These are phyloP conservation scores for Agarophyton chilense DNA, from an alignment of 23 red algal genomes.

Conservation along the genomic window DNA sequence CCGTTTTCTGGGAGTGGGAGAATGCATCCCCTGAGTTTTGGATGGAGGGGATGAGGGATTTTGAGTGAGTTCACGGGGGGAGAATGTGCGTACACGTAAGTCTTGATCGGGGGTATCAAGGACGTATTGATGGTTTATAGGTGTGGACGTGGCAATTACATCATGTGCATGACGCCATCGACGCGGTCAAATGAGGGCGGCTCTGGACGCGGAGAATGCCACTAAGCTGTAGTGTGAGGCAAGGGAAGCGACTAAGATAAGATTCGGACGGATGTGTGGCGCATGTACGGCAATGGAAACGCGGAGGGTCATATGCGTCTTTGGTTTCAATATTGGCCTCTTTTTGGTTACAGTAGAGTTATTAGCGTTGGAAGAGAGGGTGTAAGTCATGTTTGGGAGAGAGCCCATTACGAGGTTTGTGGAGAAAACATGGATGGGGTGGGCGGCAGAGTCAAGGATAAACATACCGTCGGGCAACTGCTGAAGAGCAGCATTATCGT, in stretches of 20 bases:
- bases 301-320: background rate
- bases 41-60: background rate
- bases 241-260: background rate
- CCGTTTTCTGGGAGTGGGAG: no score
- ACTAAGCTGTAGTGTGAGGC: background rate
- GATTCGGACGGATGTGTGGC: background rate
- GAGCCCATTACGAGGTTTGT: background rate
- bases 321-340: background rate
- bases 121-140: background rate
- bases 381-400: background rate
- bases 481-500: background rate
- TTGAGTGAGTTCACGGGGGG: background rate
- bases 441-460: conserved; percentile 19
- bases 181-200: background rate
- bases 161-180: background rate
- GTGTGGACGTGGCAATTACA: background rate
- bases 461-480: background rate
- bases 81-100: background rate
- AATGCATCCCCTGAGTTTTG: background rate
- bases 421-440: conserved; percentile 8
- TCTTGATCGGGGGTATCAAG: background rate
- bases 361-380: background rate
- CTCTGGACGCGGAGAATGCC: background rate
- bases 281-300: conserved; percentile 2
- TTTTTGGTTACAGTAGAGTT: background rate